Evolutionary conservation across 176 grass and related monocot species (phyloP), one percentile per base, ranked within the genome.

Genomic region (Themeda triandra): DNA sequence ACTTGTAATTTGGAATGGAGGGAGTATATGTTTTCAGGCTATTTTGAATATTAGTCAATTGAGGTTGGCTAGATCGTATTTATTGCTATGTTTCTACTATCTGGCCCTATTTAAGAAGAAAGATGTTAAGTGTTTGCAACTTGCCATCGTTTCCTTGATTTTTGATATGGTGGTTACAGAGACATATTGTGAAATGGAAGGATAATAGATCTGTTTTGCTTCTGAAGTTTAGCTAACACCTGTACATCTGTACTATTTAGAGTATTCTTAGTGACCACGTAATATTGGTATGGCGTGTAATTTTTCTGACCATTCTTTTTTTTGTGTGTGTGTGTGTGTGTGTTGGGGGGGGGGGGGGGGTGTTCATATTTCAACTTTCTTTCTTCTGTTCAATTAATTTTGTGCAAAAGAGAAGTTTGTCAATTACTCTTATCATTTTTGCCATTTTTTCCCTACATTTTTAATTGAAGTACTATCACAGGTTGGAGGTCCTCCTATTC

Each of bases 401-500:
- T 42, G 6, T 44, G 24, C 37, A 45, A 30, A 49, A 58, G 5
- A 71, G 41, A 58, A 39, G 25, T 5, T 13, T 69, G 31, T 48
- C 35, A 59, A 15, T 82, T 64, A 10, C 81, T 89, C 73, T 71
- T 3, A 30, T 27, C 37, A 10, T 72, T 15, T 82, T 30, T 48
- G 41, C 1, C 12, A 4, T 40, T 45, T 69, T 83, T 75, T n/a
- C n/a, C n/a, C n/a, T 3, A 24, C 73, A 13, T 17, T 86, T 82
- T 86, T 37, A 83, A 79, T 19, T 63, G 0, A 86, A 75, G 18
- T 73, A 4, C 35, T 64, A 29, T 83, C 75, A 60, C 90, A 98
- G 96, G 84, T 88, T 98, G 83, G 96, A 98, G 85, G 79, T 88
- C 73, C 84, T 95, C 54, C 65, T 98, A 45, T 98, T 98, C 92